A percentile compares a stretch with the other conserved stretches of the same genome.
Evolutionary conservation across 192 early-diverging fungal species (phyloP).

Genomic region (Coemansia sp.): DNA sequence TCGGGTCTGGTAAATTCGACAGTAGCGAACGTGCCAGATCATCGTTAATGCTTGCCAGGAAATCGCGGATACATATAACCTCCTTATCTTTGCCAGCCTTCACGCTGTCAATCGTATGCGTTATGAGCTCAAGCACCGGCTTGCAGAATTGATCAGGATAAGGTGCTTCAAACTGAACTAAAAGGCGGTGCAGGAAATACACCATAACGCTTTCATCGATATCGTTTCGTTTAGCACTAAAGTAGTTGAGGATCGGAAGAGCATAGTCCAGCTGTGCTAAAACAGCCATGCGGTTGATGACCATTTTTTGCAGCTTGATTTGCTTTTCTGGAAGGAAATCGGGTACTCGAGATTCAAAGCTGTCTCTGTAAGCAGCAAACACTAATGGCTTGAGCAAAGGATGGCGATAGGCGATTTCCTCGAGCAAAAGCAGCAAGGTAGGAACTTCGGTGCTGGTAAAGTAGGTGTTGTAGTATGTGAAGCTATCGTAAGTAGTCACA

Average conservation of each 20-base stretch:
- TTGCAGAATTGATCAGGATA: constrained; percentile 24
- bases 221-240: constrained; percentile 49
- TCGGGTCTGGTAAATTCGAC: constrained; percentile 6
- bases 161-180: constrained; percentile 37
- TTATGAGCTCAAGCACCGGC: constrained; percentile 31
- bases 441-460: constrained; percentile 63
- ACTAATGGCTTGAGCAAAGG: constrained; percentile 65
- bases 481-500: constrained; percentile 57
- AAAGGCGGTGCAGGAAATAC: constrained; percentile 58
- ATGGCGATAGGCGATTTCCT: constrained; percentile 73
- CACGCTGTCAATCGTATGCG: constrained; percentile 23
- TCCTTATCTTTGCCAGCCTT: constrained; percentile 31
- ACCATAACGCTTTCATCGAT: constrained; percentile 68
- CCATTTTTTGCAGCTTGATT: constrained; percentile 64
- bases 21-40: constrained; percentile 9
- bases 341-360: constrained; percentile 56
- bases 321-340: constrained; percentile 63
- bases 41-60: constrained; percentile 26
- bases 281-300: constrained; percentile 66
- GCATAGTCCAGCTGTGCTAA: constrained; percentile 64
- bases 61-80: constrained; percentile 16
- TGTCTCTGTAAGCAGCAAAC: constrained; percentile 60
- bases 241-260: constrained; percentile 63
- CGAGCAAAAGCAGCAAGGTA: constrained; percentile 62
- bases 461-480: constrained; percentile 66